Evolutionary conservation across 345 rosid genomes (phyloP).

Genomic region (Eucalyptus polybractea): DNA sequence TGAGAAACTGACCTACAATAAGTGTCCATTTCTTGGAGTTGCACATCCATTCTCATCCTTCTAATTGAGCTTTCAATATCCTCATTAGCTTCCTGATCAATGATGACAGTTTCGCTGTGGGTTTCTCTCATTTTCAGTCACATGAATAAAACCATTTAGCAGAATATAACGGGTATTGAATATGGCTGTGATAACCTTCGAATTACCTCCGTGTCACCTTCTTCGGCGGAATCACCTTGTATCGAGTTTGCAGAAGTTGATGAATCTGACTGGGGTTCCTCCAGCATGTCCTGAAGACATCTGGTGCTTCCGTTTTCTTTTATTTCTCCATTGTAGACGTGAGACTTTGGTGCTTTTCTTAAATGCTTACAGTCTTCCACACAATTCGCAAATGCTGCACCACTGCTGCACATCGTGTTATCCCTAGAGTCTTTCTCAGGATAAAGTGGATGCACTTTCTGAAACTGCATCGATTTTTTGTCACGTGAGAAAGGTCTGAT

Average conservation of each 20-base stretch:
- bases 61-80: not conserved
- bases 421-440: not conserved
- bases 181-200: not conserved
- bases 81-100: not conserved
- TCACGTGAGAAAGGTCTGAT: not conserved
- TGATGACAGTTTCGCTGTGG: not conserved
- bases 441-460: slow-evolving; percentile 32
- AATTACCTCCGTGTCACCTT: slow-evolving; percentile 26
- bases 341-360: not conserved
- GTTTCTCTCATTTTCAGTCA: not conserved
- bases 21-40: not conserved
- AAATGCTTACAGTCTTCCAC: not conserved
- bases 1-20: not conserved
- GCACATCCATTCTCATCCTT: not conserved
- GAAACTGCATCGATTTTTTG: slow-evolving; percentile 16
- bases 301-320: slow-evolving; percentile 16
- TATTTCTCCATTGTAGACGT: not conserved
- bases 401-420: not conserved
- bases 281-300: slow-evolving; percentile 42
- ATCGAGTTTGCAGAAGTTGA: slow-evolving; percentile 7
- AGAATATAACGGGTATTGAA: not conserved
- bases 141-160: not conserved
- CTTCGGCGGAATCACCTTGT: slow-evolving; percentile 5
- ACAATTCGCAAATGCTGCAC: not conserved
- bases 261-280: slow-evolving; percentile 46